Base-by-base conservation (phyloP, 192 early-diverging fungal genomes). In the Chytriomyces confervae region DNA sequence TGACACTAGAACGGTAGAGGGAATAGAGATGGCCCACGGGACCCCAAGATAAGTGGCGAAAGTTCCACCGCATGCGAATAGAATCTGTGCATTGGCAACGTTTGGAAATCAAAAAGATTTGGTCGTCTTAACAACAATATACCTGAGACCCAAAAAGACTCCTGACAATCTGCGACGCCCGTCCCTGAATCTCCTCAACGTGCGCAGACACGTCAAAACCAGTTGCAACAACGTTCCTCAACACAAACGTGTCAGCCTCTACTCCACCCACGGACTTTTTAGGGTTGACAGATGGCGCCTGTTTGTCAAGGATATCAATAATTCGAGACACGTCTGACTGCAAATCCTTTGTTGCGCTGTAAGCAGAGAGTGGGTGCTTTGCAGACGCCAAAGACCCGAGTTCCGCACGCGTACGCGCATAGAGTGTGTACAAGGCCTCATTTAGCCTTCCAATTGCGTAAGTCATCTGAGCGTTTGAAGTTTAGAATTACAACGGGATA, bases 391-490 rank as follows among this genome's bases (percentile, higher is more conserved):
- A 43, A n/a, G 68, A 43, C 0, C 50, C 45, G 7, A 82, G 77
- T 46, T 79, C 66, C 18, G 71, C 44, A 7, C 57, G 70, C 3
- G 81, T 76, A 24, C 75, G 77, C 61, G 80, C 69, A 75, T 73
- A 77, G 6, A 83, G 66, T 3, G 66, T 61, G 65, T 76, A 66
- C 13, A 81, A 64, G 18, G 80, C 84, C 61, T 86, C 82, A 71
- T 86, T 86, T 29, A 83, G 53, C 62, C 78, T 81, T 48, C 84
- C 84, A 29, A 82, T 63, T 1, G 79, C 72, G 61, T 86, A 86
- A 0, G 78, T 79, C 84, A 86, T 86, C 80, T 82, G 29, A 47
- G 10, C 1, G 47, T 1, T 16, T 66, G 64, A 4, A 13, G 16
- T 66, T 13, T 24, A 60, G 57, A 60, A 60, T 2, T n/a, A 23